phyloP scores from a whole-genome alignment of 2,329 filamentous ascomycete genomes.

The Kalaharituber pfeilii region DNA sequence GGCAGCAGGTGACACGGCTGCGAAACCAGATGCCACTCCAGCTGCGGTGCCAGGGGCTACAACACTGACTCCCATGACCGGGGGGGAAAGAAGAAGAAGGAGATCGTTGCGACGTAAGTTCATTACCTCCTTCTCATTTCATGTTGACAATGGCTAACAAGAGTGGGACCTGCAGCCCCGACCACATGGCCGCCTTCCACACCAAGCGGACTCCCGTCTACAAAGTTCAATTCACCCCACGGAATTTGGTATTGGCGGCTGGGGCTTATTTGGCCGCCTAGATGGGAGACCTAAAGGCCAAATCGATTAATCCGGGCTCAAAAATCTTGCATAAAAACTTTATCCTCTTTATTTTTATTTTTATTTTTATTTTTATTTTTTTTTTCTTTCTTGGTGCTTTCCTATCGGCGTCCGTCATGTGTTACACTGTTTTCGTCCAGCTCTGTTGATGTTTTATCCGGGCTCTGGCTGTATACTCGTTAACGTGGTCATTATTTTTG shows the following conservation, averaged over 20 bases:
- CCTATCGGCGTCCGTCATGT: not conserved
- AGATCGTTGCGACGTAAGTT: constrained; percentile 23
- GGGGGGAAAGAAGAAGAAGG: constrained; percentile 19
- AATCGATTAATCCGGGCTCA: too few relatives aligned
- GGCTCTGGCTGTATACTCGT: too few relatives aligned
- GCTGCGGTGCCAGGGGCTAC: constrained; percentile 1
- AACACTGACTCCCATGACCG: constrained; percentile 10
- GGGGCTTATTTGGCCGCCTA: constrained; percentile 12
- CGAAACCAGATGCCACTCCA: not conserved
- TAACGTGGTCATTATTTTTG: too few relatives aligned
- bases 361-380: not conserved
- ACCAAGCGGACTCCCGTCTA: constrained; percentile 94
- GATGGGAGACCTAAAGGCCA: not conserved
- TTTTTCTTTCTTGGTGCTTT: not conserved
- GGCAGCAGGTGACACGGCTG: constrained; percentile 29
- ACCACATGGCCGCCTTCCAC: constrained; percentile 86
- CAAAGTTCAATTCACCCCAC: constrained; percentile 81
- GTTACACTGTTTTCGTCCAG: too few relatives aligned
- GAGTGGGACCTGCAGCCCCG: constrained; percentile 56
- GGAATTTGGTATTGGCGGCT: constrained; percentile 72
- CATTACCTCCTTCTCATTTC: constrained; percentile 22
- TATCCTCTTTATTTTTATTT: not conserved
- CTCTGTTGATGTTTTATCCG: too few relatives aligned
- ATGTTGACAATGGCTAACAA: constrained; percentile 22
- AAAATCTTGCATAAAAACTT: too few relatives aligned